A percentile compares a stretch with the other conserved stretches of the same genome.
Evolutionary conservation across 495 filamentous ascomycete genomes (phyloP).

Genomic region (Xylaria palmicola): DNA sequence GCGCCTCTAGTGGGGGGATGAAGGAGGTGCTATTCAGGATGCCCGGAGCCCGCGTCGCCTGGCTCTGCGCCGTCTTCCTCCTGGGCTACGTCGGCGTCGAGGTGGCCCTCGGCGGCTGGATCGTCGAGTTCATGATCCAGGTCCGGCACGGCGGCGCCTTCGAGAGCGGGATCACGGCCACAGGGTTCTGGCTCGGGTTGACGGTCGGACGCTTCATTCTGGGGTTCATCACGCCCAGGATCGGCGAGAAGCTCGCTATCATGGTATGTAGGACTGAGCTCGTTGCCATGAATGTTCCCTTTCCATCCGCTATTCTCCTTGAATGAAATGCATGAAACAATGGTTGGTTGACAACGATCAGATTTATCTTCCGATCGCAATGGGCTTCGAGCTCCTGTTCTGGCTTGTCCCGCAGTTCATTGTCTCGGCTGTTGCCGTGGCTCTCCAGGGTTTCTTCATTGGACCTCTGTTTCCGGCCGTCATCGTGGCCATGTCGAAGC

Average conservation of each 20-base stretch:
- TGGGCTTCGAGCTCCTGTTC: conserved; percentile 72
- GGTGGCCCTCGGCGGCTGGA: conserved; percentile 83
- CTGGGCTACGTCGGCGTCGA: conserved; percentile 83
- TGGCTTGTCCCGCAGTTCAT: conserved; percentile 81
- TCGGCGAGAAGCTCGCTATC: conserved; percentile 72
- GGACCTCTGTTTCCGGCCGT: conserved; percentile 81
- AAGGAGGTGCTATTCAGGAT: conserved; percentile 54
- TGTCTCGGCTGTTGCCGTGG: conserved; percentile 69
- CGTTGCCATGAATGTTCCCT: neutral
- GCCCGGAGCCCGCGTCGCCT: conserved; percentile 56
- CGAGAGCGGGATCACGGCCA: conserved; percentile 72
- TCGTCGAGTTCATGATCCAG: conserved; percentile 79
- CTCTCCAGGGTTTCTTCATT: conserved; percentile 73
- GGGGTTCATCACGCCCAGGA: conserved; percentile 62
- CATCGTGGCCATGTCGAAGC: conserved; percentile 76
- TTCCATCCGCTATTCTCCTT: conserved; percentile 36
- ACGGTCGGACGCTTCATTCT: conserved; percentile 73
- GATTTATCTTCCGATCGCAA: conserved; percentile 59
- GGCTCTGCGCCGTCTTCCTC: conserved; percentile 74
- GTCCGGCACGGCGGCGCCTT: conserved; percentile 70
- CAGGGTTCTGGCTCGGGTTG: conserved; percentile 83
- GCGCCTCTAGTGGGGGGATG: conserved; percentile 34
- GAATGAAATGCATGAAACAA: no score
- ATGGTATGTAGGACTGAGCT: conserved; percentile 24
- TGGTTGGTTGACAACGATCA: conserved; percentile 40